Base-by-base conservation (phyloP, 352 stramenopile genomes). In the Phytopythium kandeliae region DNA sequence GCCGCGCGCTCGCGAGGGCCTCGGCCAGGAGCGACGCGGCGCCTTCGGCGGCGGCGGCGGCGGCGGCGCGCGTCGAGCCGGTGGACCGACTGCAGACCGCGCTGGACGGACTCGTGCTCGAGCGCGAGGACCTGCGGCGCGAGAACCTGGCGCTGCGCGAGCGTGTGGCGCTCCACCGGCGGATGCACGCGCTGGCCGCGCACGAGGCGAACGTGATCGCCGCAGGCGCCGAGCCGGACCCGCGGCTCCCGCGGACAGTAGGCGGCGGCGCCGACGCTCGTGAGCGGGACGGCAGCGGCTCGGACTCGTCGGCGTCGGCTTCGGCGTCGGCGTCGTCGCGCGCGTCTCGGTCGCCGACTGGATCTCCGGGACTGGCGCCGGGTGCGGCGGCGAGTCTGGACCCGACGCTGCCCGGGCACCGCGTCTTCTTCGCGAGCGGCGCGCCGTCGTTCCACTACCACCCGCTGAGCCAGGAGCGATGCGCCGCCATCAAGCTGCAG, bases 371-470 rank as follows among this genome's bases (percentile, higher is more conserved):
- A n/a, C n/a, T n/a, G n/a, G n/a, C n/a, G n/a, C n/a, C n/a, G n/a
- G n/a, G n/a, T n/a, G n/a, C n/a, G n/a, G n/a, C n/a, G n/a, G n/a
- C n/a, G n/a, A n/a, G n/a, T 19, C 48, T 60, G 13, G 48, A 59
- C 11, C 46, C 54, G 11, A 42, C 54, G 19, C 37, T 58, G 19
- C 26, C 21, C 1, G 63, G 63, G 19, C 58, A 50, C 46, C 58
- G 62, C 26, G 62, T 71, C 50, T 51, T 65, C 36, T 58, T 72
- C 45, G n/a, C 54, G 36, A 31, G 37, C 17, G 67, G 60, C 7
- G 63, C 65, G 28, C 57, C 63, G 25, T 62, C 63, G 2, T 76
- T 76, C 46, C 65, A 69, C 51, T 76, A 60, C 36, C 50, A 76
- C 19, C 67, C 63, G 11, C 57, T 76, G 30, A 46, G 57, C 15